Evolutionary conservation across 202 grass and related monocot genomes (phyloP).

Genomic region (Brachypodium distachyon): DNA sequence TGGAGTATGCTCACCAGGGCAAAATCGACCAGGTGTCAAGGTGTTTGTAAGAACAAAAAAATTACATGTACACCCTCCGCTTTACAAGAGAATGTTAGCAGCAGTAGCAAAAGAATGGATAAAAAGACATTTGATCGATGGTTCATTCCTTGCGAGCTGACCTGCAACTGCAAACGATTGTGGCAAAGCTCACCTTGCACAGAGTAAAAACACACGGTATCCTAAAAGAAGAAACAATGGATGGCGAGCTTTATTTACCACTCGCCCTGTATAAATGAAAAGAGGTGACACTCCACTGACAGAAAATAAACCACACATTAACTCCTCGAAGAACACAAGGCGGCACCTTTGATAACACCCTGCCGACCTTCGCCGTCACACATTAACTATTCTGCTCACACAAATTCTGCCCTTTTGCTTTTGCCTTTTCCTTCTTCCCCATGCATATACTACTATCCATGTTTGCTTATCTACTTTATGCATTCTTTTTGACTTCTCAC

Average conservation of each 20-base stretch:
- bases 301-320: background rate
- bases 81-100: too few relatives aligned
- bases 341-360: background rate
- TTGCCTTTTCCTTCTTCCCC: background rate
- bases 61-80: too few relatives aligned
- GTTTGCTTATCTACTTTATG: background rate
- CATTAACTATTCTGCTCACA: constrained; percentile 10
- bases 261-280: background rate
- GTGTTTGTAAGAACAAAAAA: too few relatives aligned
- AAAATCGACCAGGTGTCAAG: too few relatives aligned
- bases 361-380: constrained; percentile 25
- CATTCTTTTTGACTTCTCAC: background rate
- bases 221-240: background rate
- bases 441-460: background rate
- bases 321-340: background rate
- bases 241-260: background rate
- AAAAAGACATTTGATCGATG: too few relatives aligned
- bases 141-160: too few relatives aligned
- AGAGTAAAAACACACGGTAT: background rate
- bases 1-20: too few relatives aligned
- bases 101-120: too few relatives aligned
- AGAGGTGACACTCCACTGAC: background rate
- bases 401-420: background rate
- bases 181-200: too few relatives aligned
- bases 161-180: too few relatives aligned